Percentiles rank a stretch among this genome's conserved stretches.
Conservation (phyloP, 768 basidiomycete species). For the Agaricus subrufescens region DNA sequence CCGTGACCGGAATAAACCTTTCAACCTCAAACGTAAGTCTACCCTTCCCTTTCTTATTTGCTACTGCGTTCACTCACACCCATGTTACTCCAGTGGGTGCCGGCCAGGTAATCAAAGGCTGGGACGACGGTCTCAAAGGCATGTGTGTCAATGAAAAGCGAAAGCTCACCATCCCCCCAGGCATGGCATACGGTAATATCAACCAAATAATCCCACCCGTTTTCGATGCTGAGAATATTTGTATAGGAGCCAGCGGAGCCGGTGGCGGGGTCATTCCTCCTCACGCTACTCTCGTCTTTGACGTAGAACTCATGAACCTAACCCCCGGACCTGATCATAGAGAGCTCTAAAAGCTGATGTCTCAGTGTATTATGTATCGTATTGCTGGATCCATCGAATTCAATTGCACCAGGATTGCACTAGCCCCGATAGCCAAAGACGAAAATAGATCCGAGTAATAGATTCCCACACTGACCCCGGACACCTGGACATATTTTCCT, state of each 20-base stretch:
- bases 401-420: too few relatives aligned
- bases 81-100: constrained; percentile 50
- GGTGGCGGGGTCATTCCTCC: constrained; percentile 69
- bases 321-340: constrained; percentile 37
- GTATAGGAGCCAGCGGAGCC: constrained; percentile 66
- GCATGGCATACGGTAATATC: constrained; percentile 70
- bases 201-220: not conserved
- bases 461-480: too few relatives aligned
- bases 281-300: constrained; percentile 78
- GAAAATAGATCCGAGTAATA: too few relatives aligned
- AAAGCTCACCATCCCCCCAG: constrained; percentile 78
- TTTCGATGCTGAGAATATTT: not conserved
- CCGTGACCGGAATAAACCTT: constrained; percentile 63
- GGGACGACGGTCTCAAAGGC: constrained; percentile 77
- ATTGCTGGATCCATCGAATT: too few relatives aligned
- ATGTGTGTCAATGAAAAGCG: constrained; percentile 91
- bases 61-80: not conserved
- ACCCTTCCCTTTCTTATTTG: not conserved
- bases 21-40: constrained; percentile 66
- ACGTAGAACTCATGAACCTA: constrained; percentile 73
- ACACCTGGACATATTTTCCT: not conserved
- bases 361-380: too few relatives aligned
- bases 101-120: constrained; percentile 81
- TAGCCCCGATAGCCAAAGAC: too few relatives aligned
- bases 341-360: constrained; percentile 43